Evolutionary conservation across 331 rosid genomes (phyloP).

Genomic region (Dryas integrifolia): DNA sequence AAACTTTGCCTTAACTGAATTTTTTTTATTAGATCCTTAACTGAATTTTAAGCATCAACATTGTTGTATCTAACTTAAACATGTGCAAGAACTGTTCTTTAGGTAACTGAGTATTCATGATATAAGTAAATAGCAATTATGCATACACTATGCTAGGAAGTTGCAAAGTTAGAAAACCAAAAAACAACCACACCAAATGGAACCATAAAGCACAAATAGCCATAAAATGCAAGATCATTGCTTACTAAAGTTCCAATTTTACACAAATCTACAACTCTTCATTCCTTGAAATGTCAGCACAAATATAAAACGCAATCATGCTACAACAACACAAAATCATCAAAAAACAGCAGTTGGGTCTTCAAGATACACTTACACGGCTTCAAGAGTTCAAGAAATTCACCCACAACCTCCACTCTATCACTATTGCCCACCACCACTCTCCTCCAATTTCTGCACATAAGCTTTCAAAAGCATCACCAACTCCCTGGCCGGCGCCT

Average conservation of each 20-base stretch:
- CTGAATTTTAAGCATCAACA: background rate
- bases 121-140: background rate
- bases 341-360: constrained; percentile 2
- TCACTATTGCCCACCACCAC: constrained; percentile 35
- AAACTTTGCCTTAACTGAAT: background rate
- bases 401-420: constrained; percentile 1
- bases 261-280: constrained; percentile 23
- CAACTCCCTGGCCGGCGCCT: constrained; percentile 82
- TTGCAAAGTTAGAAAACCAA: too few species aligned
- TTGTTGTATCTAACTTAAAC: background rate
- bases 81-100: background rate
- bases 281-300: background rate
- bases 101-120: background rate
- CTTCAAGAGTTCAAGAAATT: background rate
- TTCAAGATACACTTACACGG: constrained; percentile 18
- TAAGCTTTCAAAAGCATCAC: constrained; percentile 73
- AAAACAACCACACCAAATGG: background rate
- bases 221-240: background rate
- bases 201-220: background rate
- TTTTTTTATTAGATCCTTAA: too few species aligned
- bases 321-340: constrained; percentile 9
- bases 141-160: background rate
- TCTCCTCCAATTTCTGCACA: constrained; percentile 67
- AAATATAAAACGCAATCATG: background rate
- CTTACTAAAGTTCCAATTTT: constrained; percentile 15